phyloP scores from a whole-genome alignment of 305 asterid species.

The Fraxinus baroniana region DNA sequence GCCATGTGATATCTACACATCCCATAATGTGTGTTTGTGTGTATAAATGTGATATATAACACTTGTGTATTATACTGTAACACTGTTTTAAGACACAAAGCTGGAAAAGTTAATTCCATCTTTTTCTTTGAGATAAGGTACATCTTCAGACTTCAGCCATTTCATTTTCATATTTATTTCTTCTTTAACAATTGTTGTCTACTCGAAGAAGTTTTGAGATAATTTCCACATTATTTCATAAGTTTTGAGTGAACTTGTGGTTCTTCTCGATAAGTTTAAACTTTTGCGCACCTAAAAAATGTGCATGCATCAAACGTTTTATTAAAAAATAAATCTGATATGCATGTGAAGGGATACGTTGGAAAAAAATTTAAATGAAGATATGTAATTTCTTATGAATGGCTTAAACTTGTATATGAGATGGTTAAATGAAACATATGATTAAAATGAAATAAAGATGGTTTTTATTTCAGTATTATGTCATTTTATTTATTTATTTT shows the following conservation, averaged over 20 bases:
- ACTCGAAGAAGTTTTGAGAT: neutral
- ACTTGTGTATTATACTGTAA: neutral
- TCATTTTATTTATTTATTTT: too few species aligned
- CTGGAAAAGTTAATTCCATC: neutral
- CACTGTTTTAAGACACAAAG: neutral
- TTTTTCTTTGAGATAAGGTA: neutral
- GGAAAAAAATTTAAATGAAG: neutral
- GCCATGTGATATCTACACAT: neutral
- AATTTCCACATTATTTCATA: neutral
- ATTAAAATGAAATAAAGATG: neutral
- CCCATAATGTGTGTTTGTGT: neutral
- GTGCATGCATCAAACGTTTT: neutral
- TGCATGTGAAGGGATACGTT: neutral
- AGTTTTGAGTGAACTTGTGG: neutral
- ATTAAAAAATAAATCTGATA: too few species aligned
- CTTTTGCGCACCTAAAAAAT: neutral
- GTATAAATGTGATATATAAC: neutral
- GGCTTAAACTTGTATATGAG: too few species aligned
- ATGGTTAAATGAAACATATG: neutral
- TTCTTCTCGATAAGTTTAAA: neutral
- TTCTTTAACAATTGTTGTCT: neutral
- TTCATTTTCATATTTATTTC: neutral
- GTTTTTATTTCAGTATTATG: neutral
- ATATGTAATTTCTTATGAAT: too few species aligned
- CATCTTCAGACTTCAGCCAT: neutral